These are phyloP conservation scores for Striga hermonthica DNA, from an alignment of 305 asterid species.

Conservation along the genomic window DNA sequence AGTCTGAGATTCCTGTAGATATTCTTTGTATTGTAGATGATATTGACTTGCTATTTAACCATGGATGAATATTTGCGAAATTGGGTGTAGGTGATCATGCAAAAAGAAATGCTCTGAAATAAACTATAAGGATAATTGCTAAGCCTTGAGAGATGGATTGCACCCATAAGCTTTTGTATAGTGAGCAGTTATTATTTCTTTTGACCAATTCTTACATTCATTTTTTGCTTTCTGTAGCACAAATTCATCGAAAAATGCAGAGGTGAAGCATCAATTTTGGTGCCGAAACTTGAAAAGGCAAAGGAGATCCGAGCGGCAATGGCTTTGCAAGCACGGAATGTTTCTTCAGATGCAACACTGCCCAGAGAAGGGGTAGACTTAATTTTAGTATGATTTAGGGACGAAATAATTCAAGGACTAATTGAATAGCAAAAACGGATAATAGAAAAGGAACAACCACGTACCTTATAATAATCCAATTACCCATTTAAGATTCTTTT, in stretches of 20 bases:
- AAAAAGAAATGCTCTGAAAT: constrained; percentile 16
- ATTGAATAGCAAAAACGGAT: neutral
- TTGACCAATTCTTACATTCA: constrained; percentile 29
- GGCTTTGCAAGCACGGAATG: constrained; percentile 56
- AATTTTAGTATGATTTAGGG: constrained; percentile 26
- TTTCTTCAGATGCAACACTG: constrained; percentile 51
- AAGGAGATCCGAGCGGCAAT: constrained; percentile 65
- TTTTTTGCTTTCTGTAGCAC: constrained; percentile 49
- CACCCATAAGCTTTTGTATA: constrained; percentile 19
- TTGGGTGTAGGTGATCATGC: too few species aligned
- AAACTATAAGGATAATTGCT: neutral
- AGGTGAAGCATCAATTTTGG: constrained; percentile 80
- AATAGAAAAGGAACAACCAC: neutral
- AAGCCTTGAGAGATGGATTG: constrained; percentile 8
- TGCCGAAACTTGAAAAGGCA: constrained; percentile 94
- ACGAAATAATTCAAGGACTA: neutral
- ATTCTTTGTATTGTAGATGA: too few species aligned
- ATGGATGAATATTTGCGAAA: too few species aligned
- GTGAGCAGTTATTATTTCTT: constrained; percentile 23
- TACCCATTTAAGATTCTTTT: neutral
- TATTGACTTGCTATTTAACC: too few species aligned
- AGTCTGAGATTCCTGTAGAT: too few species aligned
- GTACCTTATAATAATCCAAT: neutral
- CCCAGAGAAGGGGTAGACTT: constrained; percentile 59
- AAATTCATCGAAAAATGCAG: constrained; percentile 94